Conservation (phyloP, 176 grass and related monocot genomes). For the Musa troglodytarum region DNA sequence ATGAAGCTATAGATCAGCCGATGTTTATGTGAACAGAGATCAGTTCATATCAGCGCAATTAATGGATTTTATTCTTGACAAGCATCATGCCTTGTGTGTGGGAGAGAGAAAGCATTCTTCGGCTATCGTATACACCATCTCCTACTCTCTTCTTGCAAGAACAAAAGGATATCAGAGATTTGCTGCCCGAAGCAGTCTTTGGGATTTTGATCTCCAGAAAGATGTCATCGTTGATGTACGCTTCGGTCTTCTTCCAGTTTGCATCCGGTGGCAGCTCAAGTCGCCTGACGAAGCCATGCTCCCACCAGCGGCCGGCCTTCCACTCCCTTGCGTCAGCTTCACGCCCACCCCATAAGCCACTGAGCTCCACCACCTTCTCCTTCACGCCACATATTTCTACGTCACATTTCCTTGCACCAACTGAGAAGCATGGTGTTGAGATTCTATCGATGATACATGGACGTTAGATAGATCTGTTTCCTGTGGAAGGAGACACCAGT, state of each 20-base stretch:
- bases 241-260: conserved; percentile 53
- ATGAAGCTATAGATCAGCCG: too few relatives aligned
- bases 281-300: conserved; percentile 74
- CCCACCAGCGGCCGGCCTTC: conserved; percentile 71
- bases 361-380: conserved; percentile 65
- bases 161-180: neutral
- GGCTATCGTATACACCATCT: too few relatives aligned
- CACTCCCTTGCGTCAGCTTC: conserved; percentile 49
- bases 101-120: too few relatives aligned
- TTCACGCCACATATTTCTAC: conserved; percentile 63
- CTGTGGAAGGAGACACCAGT: neutral
- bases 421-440: neutral
- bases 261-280: conserved; percentile 76
- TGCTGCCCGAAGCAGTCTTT: conserved; percentile 35
- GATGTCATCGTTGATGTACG: conserved; percentile 44
- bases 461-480: neutral
- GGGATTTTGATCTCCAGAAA: conserved; percentile 67
- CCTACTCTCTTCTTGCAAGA: too few relatives aligned
- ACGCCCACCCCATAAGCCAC: conserved; percentile 52
- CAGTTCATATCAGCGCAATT: too few relatives aligned
- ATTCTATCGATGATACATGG: neutral
- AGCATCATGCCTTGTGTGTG: too few relatives aligned
- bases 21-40: too few relatives aligned
- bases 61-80: too few relatives aligned
- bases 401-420: conserved; percentile 63